phyloP scores from a whole-genome alignment of 2,329 filamentous ascomycete genomes.

The Dactylellina leptospora region DNA sequence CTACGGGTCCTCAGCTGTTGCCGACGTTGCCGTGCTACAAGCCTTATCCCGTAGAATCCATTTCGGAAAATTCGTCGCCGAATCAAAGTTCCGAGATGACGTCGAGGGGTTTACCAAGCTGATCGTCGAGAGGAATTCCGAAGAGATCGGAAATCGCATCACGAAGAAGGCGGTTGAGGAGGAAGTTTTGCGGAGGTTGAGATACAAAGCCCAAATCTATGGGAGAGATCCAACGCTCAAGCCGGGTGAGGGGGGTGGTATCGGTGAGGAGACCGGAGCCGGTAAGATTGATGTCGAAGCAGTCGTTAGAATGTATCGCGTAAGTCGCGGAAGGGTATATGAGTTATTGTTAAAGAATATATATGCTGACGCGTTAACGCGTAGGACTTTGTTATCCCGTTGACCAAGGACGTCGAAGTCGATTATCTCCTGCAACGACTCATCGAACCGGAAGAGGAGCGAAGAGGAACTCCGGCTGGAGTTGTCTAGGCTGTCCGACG shows the following conservation, averaged over 20 bases:
- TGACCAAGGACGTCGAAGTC: conserved; percentile 98
- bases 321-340: conserved; percentile 56
- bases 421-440: conserved; percentile 97
- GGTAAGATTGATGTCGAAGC: conserved; percentile 92
- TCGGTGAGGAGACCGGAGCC: conserved; percentile 63
- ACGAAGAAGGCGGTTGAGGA: conserved; percentile 88
- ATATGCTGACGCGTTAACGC: background rate
- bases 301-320: conserved; percentile 84
- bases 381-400: conserved; percentile 84
- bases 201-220: conserved; percentile 90
- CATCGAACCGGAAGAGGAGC: conserved; percentile 60
- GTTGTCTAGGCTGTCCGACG: conserved; percentile 5
- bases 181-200: conserved; percentile 85
- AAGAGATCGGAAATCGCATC: conserved; percentile 87
- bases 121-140: conserved; percentile 80
- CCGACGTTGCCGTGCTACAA: conserved; percentile 89
- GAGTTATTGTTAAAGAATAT: background rate
- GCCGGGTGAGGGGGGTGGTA: conserved; percentile 62
- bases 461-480: conserved; percentile 3
- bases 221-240: conserved; percentile 79
- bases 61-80: conserved; percentile 98
- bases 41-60: conserved; percentile 89
- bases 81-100: conserved; percentile 90
- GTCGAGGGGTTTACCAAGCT: conserved; percentile 79
- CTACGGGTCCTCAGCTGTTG: conserved; percentile 90